A percentile compares a stretch with the other conserved stretches of the same genome.
Conservation (phyloP, 2,329 filamentous ascomycete genomes). For the Sordariomycetes sp. region DNA sequence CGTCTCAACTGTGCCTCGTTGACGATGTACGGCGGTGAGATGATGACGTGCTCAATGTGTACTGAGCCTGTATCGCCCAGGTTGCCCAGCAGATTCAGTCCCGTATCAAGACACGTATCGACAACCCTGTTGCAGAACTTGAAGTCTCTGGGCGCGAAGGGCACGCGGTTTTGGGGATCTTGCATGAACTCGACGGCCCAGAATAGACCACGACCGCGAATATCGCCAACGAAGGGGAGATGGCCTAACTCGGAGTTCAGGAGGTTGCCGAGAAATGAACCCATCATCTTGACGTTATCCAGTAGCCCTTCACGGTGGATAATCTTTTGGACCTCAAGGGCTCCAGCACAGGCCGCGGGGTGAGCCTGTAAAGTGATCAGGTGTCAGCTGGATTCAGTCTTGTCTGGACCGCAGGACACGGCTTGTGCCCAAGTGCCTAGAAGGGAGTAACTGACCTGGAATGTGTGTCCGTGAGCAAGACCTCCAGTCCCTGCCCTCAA, state of each 20-base stretch:
- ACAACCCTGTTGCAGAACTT: slow-evolving; percentile 16
- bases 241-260: slow-evolving; percentile 9
- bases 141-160: slow-evolving; percentile 21
- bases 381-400: too few relatives aligned
- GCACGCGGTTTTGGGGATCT: slow-evolving; percentile 22
- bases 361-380: too few relatives aligned
- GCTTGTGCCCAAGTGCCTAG: too few relatives aligned
- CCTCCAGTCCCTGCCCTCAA: slow-evolving; percentile 35
- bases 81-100: slow-evolving; percentile 51
- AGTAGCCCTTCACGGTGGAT: slow-evolving; percentile 23
- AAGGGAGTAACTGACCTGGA: too few relatives aligned
- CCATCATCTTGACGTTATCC: slow-evolving; percentile 18
- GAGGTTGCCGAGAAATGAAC: slow-evolving; percentile 15
- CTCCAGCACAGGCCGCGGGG: too few relatives aligned
- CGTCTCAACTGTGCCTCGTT: slow-evolving; percentile 20
- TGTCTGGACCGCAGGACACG: slow-evolving; percentile 21
- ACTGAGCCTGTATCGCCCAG: slow-evolving; percentile 50
- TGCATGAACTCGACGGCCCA: slow-evolving; percentile 37
- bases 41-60: slow-evolving; percentile 57
- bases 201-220: slow-evolving; percentile 33
- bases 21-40: slow-evolving; percentile 61
- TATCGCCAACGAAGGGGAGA: slow-evolving; percentile 20
- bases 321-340: slow-evolving; percentile 26
- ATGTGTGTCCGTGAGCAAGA: slow-evolving; percentile 51
- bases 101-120: slow-evolving; percentile 16